phyloP scores from a whole-genome alignment of 352 stramenopile genomes.

The Globisporangium parvum region DNA sequence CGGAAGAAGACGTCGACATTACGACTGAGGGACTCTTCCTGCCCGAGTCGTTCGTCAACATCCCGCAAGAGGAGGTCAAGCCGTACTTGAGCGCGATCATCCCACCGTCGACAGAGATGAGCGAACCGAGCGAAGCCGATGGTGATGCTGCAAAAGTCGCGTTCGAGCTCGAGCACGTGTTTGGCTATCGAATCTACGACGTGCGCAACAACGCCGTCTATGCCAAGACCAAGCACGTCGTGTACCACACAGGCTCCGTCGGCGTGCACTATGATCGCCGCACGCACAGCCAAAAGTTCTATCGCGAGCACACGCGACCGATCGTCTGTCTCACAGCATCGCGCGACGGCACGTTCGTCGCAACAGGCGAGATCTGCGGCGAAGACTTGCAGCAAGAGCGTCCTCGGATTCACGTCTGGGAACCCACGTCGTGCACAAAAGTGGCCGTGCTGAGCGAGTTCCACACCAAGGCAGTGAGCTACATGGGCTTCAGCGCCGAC shows the following conservation, averaged over 20 bases:
- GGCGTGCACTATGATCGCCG: constrained; percentile 71
- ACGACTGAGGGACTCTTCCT: constrained; percentile 47
- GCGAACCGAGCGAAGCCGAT: constrained; percentile 32
- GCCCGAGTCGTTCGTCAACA: constrained; percentile 50
- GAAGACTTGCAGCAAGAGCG: constrained; percentile 45
- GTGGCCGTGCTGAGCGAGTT: constrained; percentile 54
- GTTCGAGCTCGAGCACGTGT: constrained; percentile 67
- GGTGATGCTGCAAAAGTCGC: constrained; percentile 22
- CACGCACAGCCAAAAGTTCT: constrained; percentile 63
- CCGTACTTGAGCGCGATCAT: constrained; percentile 63
- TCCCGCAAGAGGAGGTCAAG: constrained; percentile 45
- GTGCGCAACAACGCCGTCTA: constrained; percentile 58
- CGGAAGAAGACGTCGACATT: constrained; percentile 49
- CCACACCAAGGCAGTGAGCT: constrained; percentile 59
- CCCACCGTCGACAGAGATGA: constrained; percentile 28
- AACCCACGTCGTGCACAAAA: constrained; percentile 44
- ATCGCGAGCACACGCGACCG: constrained; percentile 42
- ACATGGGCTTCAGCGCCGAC: constrained; percentile 47
- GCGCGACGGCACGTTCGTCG: constrained; percentile 48
- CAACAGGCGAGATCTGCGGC: constrained; percentile 66
- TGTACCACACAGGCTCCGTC: constrained; percentile 55
- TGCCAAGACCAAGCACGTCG: constrained; percentile 53
- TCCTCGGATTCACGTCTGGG: constrained; percentile 71
- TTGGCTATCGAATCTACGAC: constrained; percentile 53
- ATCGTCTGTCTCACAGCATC: constrained; percentile 50